phyloP scores from a whole-genome alignment of 2,329 filamentous ascomycete genomes.

The Nemania sp. region DNA sequence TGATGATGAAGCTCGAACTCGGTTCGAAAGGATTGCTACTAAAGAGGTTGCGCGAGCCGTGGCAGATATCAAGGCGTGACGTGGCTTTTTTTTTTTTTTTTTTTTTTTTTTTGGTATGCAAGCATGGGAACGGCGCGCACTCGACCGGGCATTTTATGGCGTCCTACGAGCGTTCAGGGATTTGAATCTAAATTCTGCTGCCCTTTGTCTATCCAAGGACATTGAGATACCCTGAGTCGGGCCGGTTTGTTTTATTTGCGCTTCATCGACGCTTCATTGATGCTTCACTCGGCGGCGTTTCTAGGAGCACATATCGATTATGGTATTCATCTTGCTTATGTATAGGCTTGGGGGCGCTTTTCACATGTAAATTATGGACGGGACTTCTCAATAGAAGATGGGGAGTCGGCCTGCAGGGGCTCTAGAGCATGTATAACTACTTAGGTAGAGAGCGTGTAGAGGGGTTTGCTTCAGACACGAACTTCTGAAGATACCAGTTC shows the following conservation, averaged over 20 bases:
- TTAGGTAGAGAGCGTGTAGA: conserved; percentile 14
- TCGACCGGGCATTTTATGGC: conserved; percentile 28
- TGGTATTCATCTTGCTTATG: conserved; percentile 15
- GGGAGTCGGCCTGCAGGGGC: conserved; percentile 3
- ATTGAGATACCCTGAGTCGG: conserved; percentile 28
- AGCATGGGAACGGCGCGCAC: conserved; percentile 26
- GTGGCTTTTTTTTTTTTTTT: conserved; percentile 18
- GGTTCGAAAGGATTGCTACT: conserved; percentile 76
- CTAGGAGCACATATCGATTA: conserved; percentile 20
- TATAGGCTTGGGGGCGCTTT: conserved; percentile 9
- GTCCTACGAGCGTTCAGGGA: conserved; percentile 21
- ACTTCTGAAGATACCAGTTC: conserved; percentile 11
- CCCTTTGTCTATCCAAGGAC: conserved; percentile 15
- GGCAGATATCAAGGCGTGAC: conserved; percentile 51
- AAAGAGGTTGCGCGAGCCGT: conserved; percentile 81
- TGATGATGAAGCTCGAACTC: conserved; percentile 66
- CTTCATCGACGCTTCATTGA: conserved; percentile 17
- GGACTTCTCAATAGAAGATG: conserved; percentile 26
- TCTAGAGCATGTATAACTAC: conserved; percentile 16
- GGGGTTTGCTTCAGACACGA: conserved; percentile 1
- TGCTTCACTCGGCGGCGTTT: conserved; percentile 12
- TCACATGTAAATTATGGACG: conserved; percentile 24
- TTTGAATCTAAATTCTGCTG: conserved; percentile 12
- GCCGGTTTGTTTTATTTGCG: conserved; percentile 21
- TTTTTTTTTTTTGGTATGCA: conserved; percentile 25